A percentile compares a stretch with the other conserved stretches of the same genome.
Conservation (phyloP, 1,284 basidiomycete genomes). For the Ustilago lituana region DNA sequence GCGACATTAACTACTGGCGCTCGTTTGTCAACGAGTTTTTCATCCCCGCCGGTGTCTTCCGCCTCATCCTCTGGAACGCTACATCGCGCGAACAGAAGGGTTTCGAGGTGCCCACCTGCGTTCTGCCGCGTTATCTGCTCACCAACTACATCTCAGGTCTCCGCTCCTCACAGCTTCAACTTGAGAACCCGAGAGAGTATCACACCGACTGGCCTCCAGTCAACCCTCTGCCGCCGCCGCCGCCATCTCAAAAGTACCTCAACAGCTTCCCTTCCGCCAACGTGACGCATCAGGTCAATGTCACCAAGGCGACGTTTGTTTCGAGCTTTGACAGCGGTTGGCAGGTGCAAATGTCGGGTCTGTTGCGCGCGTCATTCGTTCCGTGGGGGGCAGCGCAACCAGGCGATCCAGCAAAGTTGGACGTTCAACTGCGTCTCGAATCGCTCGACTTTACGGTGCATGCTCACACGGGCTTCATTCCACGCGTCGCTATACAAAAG, state of each 20-base stretch:
- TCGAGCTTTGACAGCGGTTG: constrained; percentile 52
- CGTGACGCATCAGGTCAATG: constrained; percentile 51
- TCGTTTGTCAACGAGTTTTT: constrained; percentile 52
- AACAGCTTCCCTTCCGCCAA: constrained; percentile 46
- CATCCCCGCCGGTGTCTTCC: constrained; percentile 42
- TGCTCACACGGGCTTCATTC: constrained; percentile 46
- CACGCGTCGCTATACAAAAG: constrained; percentile 44
- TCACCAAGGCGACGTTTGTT: constrained; percentile 32
- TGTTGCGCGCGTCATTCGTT: constrained; percentile 43
- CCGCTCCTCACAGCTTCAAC: constrained; percentile 27
- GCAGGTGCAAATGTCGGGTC: constrained; percentile 53
- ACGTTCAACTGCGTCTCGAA: constrained; percentile 45
- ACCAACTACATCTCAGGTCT: constrained; percentile 54
- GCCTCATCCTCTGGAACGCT: constrained; percentile 50
- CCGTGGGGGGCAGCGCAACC: constrained; percentile 26
- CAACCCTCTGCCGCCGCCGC: constrained; percentile 42
- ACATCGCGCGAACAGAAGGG: constrained; percentile 54
- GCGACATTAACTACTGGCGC: constrained; percentile 51
- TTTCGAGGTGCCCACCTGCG: constrained; percentile 52
- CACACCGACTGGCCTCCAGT: constrained; percentile 40
- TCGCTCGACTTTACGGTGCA: constrained; percentile 50
- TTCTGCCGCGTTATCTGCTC: constrained; percentile 50
- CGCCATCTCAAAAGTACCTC: constrained; percentile 32
- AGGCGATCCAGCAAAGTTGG: constrained; percentile 28
- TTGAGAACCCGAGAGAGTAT: constrained; percentile 50